A percentile compares a stretch with the other conserved stretches of the same genome.
These are phyloP conservation scores for Leptoxyphium fumago DNA, from an alignment of 2,329 filamentous ascomycete genomes.

Conservation along the genomic window DNA sequence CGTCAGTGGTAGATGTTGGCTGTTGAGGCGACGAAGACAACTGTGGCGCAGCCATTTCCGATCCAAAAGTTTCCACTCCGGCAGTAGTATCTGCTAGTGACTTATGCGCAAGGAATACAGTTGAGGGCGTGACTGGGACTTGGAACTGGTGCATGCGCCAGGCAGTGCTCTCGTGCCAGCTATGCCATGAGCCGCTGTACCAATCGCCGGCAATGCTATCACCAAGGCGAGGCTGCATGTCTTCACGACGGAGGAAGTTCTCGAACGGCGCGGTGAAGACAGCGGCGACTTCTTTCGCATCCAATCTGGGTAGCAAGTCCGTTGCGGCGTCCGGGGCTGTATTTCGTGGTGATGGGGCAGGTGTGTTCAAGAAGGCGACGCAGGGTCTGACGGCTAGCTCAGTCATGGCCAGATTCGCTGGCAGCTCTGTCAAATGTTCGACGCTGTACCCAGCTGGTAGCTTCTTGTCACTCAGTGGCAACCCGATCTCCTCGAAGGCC, in stretches of 20 bases:
- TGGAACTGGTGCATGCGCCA: slow-evolving; percentile 90
- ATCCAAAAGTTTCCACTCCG: neutral
- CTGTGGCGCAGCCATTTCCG: neutral
- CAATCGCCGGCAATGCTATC: slow-evolving; percentile 43
- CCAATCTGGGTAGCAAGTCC: slow-evolving; percentile 47
- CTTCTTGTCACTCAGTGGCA: slow-evolving; percentile 54
- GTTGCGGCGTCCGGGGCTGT: slow-evolving; percentile 42
- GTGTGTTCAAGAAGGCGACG: slow-evolving; percentile 42
- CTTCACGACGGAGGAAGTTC: slow-evolving; percentile 55
- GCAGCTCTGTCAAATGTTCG: slow-evolving; percentile 76
- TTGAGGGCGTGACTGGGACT: slow-evolving; percentile 62
- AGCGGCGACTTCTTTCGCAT: slow-evolving; percentile 82
- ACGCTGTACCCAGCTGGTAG: slow-evolving; percentile 67
- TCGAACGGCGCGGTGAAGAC: slow-evolving; percentile 84
- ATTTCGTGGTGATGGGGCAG: slow-evolving; percentile 37
- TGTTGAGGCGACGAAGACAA: slow-evolving; percentile 5
- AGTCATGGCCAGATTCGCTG: slow-evolving; percentile 38
- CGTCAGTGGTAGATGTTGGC: slow-evolving; percentile 16
- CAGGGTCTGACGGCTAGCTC: slow-evolving; percentile 36
- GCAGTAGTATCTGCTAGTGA: neutral
- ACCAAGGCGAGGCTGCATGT: slow-evolving; percentile 32
- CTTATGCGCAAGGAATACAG: slow-evolving; percentile 30
- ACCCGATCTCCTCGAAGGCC: slow-evolving; percentile 83
- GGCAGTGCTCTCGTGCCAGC: slow-evolving; percentile 54
- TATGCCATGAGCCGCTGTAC: slow-evolving; percentile 74